These are phyloP conservation scores for Symbiodinium pilosum DNA, from an alignment of 73 alveolate species.

Conservation along the genomic window DNA sequence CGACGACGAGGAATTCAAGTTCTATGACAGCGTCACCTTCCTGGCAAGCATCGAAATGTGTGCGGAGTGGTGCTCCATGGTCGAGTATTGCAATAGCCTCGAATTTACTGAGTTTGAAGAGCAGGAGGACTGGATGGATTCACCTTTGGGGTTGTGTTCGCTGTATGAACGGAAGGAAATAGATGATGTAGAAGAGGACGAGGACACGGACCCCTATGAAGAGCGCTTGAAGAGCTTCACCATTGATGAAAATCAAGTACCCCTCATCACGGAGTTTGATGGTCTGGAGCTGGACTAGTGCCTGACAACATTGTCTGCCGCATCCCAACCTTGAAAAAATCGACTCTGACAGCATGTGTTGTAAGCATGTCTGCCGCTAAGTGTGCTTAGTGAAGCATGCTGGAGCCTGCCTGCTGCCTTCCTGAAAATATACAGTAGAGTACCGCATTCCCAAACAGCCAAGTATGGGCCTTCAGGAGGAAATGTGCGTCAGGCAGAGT, in stretches of 20 bases:
- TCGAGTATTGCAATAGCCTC: conserved; percentile 24
- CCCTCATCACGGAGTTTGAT: conserved; percentile 1
- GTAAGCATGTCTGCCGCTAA: too few relatives aligned
- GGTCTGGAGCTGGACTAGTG: conserved; percentile 1
- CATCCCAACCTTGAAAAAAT: too few relatives aligned
- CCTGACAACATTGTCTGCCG: too few relatives aligned
- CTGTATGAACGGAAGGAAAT: neutral
- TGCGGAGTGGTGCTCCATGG: conserved; percentile 61
- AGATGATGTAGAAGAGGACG: neutral
- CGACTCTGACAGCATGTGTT: too few relatives aligned
- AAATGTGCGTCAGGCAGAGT: too few relatives aligned
- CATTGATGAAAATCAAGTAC: neutral
- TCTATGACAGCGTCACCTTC: conserved; percentile 48
- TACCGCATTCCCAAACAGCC: too few relatives aligned
- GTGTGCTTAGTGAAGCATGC: too few relatives aligned
- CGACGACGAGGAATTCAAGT: conserved; percentile 37
- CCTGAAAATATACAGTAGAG: too few relatives aligned
- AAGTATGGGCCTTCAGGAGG: too few relatives aligned
- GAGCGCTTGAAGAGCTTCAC: conserved; percentile 24
- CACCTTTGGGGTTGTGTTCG: conserved; percentile 16
- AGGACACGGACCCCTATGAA: neutral
- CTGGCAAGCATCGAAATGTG: conserved; percentile 28
- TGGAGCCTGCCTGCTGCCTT: too few relatives aligned
- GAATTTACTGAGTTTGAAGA: conserved; percentile 25
- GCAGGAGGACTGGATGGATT: conserved; percentile 30